Evolutionary conservation across 2,329 filamentous ascomycete species (phyloP).

Genomic region (Acarospora socialis): DNA sequence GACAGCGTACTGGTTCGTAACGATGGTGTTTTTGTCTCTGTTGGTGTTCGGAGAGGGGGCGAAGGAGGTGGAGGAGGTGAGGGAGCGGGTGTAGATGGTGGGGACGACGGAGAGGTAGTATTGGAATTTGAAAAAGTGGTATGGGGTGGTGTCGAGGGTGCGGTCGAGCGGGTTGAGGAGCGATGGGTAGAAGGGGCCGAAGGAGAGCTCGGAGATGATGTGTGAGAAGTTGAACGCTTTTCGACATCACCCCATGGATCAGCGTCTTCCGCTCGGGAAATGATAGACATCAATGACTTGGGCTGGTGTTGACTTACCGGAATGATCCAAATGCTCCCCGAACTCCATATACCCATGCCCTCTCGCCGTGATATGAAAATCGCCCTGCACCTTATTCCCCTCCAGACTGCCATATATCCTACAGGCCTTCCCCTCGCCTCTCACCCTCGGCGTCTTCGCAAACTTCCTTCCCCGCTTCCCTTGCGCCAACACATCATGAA

Average conservation of each 20-base stretch:
- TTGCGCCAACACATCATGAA: conserved; percentile 74
- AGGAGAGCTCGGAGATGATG: conserved; percentile 88
- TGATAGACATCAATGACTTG: too few species aligned
- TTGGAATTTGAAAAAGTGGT: conserved; percentile 89
- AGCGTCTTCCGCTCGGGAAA: too few species aligned
- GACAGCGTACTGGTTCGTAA: conserved; percentile 96
- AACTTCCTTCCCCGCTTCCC: conserved; percentile 52
- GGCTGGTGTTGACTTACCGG: too few species aligned
- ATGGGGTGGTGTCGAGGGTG: conserved; percentile 61
- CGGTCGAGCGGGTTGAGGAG: conserved; percentile 89
- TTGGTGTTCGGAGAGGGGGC: conserved; percentile 22
- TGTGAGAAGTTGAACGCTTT: conserved; percentile 95
- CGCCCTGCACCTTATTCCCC: conserved; percentile 91
- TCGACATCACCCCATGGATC: too few species aligned
- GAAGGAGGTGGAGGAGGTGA: conserved; percentile 20
- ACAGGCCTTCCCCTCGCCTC: conserved; percentile 49
- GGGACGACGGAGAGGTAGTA: conserved; percentile 95
- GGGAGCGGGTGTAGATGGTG: conserved; percentile 64
- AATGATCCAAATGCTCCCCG: conserved; percentile 69
- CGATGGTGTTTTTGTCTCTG: conserved; percentile 44
- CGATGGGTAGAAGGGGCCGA: conserved; percentile 90
- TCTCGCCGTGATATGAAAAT: conserved; percentile 92
- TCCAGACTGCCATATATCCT: conserved; percentile 81
- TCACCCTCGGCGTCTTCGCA: conserved; percentile 57
- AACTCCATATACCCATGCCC: conserved; percentile 87